Conservation (phyloP, 768 basidiomycete species). For the Paxillus involutus region DNA sequence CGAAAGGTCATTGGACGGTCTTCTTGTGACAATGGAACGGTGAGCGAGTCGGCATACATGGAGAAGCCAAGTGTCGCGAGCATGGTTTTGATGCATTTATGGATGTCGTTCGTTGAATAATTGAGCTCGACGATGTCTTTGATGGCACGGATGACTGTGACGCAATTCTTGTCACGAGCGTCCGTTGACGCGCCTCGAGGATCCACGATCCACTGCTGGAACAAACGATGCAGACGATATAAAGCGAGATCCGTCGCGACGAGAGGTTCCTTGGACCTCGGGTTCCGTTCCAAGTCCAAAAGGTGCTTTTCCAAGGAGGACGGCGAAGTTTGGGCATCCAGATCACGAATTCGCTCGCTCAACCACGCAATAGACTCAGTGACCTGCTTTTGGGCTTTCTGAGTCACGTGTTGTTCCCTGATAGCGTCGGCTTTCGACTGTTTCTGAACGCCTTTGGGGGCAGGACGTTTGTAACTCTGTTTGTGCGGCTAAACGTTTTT, state of each 20-base stretch:
- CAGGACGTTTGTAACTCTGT: constrained; percentile 11
- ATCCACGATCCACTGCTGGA: constrained; percentile 54
- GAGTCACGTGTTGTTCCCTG: constrained; percentile 42
- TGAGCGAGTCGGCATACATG: constrained; percentile 32
- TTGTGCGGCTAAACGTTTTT: constrained; percentile 12
- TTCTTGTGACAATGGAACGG: constrained; percentile 9
- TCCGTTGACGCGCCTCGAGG: constrained; percentile 33
- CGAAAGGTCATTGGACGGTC: constrained; percentile 44
- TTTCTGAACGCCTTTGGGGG: constrained; percentile 29
- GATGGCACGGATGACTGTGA: constrained; percentile 48
- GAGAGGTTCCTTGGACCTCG: constrained; percentile 39
- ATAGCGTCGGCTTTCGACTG: constrained; percentile 40
- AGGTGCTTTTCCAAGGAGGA: constrained; percentile 33
- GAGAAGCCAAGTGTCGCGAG: constrained; percentile 50
- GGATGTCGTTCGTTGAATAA: constrained; percentile 27
- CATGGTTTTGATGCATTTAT: constrained; percentile 38
- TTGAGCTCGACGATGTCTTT: constrained; percentile 42
- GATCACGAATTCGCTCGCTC: constrained; percentile 42
- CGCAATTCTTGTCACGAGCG: constrained; percentile 45
- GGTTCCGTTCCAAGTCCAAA: constrained; percentile 44
- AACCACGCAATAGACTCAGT: constrained; percentile 51
- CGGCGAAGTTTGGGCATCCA: constrained; percentile 20
- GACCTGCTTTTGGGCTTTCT: constrained; percentile 43
- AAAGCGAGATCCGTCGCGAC: constrained; percentile 52
- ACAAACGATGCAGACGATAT: constrained; percentile 51